Conservation (phyloP, 805 yeast species). For the Starmerella powellii region DNA sequence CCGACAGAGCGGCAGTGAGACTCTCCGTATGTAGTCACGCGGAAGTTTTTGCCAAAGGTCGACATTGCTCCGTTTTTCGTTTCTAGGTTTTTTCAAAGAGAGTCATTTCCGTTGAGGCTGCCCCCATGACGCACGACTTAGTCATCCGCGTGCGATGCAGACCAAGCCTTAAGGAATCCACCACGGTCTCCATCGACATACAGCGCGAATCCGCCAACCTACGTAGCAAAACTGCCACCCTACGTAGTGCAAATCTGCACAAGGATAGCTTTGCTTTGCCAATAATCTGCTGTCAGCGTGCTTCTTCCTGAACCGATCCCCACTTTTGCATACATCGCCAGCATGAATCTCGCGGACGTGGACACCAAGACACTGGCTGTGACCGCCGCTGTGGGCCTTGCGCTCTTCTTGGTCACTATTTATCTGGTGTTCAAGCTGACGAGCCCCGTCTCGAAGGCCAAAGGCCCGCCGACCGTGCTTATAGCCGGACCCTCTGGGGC, state of each 20-base stretch:
- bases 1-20: conserved; percentile 97
- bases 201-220: no score
- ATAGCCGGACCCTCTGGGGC: conserved; percentile 52
- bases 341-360: no score
- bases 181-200: no score
- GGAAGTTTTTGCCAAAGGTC: conserved; percentile 51
- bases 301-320: no score
- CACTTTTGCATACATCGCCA: no score
- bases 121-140: no score
- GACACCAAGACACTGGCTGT: not conserved
- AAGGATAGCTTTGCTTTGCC: no score
- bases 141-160: no score
- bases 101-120: not conserved
- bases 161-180: no score
- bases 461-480: conserved; percentile 43
- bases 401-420: not conserved
- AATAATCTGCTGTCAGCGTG: no score
- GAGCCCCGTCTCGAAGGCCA: not conserved
- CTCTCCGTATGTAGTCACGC: conserved; percentile 94
- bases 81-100: not conserved
- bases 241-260: no score
- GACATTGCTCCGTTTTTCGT: conserved; percentile 44
- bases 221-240: no score
- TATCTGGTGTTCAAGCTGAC: not conserved
- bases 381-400: not conserved